Conservation (phyloP, 2,329 filamentous ascomycete genomes). For the Fusarium acutatum region DNA sequence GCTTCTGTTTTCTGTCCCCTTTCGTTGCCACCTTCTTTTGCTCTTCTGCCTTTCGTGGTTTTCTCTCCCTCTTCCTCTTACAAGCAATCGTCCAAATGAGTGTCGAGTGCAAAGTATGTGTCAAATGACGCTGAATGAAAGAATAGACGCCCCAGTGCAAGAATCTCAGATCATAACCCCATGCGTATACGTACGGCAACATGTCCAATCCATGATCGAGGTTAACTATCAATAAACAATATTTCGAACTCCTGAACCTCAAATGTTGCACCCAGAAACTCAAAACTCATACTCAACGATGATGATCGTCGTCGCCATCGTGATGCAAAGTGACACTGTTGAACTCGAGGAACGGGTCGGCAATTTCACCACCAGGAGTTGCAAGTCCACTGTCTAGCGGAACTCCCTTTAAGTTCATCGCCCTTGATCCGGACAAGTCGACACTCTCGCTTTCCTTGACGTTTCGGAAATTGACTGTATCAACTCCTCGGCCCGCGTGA, state of each 20-base stretch:
- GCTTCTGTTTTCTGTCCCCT: background rate
- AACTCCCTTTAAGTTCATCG: conserved; percentile 73
- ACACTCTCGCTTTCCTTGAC: conserved; percentile 98
- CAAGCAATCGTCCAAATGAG: conserved; percentile 34
- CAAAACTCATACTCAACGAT: conserved; percentile 4
- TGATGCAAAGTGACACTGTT: conserved; percentile 98
- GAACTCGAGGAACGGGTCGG: conserved; percentile 97
- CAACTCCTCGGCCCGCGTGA: conserved; percentile 86
- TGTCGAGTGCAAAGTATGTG: conserved; percentile 25
- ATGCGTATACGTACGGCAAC: conserved; percentile 35
- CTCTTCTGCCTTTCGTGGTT: background rate
- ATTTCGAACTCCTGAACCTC: conserved; percentile 1
- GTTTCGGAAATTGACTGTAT: conserved; percentile 96
- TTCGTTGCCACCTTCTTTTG: background rate
- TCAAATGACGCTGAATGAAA: conserved; percentile 38
- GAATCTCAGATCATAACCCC: conserved; percentile 36
- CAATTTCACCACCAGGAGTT: conserved; percentile 82
- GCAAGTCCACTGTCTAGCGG: conserved; percentile 85
- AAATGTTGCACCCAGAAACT: background rate
- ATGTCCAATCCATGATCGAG: conserved; percentile 21
- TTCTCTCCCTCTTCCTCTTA: conserved; percentile 2
- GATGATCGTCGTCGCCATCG: conserved; percentile 79
- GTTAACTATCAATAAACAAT: conserved; percentile 10
- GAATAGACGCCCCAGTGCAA: conserved; percentile 33
- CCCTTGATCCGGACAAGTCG: conserved; percentile 74